Conservation (phyloP, 352 stramenopile species). For the Phytopythium aichiense region DNA sequence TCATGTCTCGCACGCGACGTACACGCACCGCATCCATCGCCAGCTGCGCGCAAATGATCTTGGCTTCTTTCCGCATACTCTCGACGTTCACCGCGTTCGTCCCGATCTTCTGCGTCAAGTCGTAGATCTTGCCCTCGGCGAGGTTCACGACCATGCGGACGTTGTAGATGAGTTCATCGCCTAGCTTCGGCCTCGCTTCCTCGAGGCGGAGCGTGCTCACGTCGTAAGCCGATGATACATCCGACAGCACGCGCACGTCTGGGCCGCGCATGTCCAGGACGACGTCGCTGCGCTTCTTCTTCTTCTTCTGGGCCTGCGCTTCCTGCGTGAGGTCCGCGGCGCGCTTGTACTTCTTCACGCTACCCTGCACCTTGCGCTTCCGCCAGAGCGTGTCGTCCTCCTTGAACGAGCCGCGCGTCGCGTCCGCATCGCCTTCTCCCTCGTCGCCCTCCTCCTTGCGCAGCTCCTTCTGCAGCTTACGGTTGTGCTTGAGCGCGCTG, state of each 20-base stretch:
- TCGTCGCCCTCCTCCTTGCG: conserved; percentile 65
- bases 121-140: conserved; percentile 70
- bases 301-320: conserved; percentile 31
- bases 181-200: conserved; percentile 63
- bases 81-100: conserved; percentile 38
- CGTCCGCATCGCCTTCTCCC: conserved; percentile 25
- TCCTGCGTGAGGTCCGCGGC: conserved; percentile 63
- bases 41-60: conserved; percentile 58
- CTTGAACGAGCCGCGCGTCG: conserved; percentile 19
- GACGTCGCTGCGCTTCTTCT: conserved; percentile 55
- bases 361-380: conserved; percentile 52
- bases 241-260: conserved; percentile 63
- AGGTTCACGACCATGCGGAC: conserved; percentile 86
- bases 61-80: conserved; percentile 61
- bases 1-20: conserved; percentile 43
- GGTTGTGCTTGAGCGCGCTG: conserved; percentile 90
- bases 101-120: conserved; percentile 69
- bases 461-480: conserved; percentile 89
- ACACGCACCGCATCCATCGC: conserved; percentile 52
- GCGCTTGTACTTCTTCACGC: conserved; percentile 51
- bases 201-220: conserved; percentile 37
- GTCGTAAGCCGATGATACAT: conserved; percentile 66
- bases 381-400: conserved; percentile 82
- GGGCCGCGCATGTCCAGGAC: conserved; percentile 90
- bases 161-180: conserved; percentile 91